phyloP scores from a whole-genome alignment of 2,329 filamentous ascomycete species.

The Pezicula radicicola region DNA sequence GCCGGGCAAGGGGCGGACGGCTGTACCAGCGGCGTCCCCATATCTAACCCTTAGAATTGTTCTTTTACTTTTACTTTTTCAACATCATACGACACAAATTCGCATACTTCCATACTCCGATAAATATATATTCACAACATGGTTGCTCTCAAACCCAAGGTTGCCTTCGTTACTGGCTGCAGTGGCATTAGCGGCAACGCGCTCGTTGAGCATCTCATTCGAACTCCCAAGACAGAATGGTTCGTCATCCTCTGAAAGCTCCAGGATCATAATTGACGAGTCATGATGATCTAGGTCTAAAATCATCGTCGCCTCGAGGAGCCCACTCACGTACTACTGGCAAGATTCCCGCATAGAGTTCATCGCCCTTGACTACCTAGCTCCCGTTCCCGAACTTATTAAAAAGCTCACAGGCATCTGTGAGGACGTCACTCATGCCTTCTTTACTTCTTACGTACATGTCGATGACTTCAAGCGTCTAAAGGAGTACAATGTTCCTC shows the following conservation, averaged over 20 bases:
- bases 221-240: conserved; percentile 22
- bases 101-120: too few species aligned
- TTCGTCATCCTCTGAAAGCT: background rate
- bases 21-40: too few species aligned
- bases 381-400: conserved; percentile 14
- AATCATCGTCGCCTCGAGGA: conserved; percentile 28
- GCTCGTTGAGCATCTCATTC: conserved; percentile 31
- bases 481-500: conserved; percentile 21
- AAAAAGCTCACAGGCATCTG: conserved; percentile 17
- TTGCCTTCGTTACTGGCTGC: conserved; percentile 31
- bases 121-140: background rate
- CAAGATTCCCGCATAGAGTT: conserved; percentile 28
- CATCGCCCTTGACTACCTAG: conserved; percentile 29
- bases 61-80: background rate
- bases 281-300: conserved; percentile 8
- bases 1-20: too few species aligned
- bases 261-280: background rate
- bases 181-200: conserved; percentile 33
- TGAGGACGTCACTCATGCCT: conserved; percentile 29
- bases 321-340: conserved; percentile 17
- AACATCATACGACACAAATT: too few species aligned
- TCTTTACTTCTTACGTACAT: conserved; percentile 32
- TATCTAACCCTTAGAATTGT: too few species aligned
- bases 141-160: conserved; percentile 13
- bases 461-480: conserved; percentile 26